Evolutionary conservation across 2,329 filamentous ascomycete species (phyloP).

Genomic region (Ophiostoma tasmaniense): DNA sequence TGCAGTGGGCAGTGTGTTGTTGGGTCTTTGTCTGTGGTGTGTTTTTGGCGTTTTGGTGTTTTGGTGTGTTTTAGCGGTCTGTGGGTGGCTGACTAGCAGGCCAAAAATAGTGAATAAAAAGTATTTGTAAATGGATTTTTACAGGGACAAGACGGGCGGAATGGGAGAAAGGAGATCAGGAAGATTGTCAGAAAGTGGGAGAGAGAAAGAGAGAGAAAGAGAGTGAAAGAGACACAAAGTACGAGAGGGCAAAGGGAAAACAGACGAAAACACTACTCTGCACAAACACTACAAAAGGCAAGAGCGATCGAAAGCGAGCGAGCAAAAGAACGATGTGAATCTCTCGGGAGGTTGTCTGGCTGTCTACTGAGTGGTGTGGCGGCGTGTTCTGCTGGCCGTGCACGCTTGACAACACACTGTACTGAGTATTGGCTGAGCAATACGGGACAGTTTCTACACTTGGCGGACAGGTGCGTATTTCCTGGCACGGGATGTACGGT

Average conservation of each 20-base stretch:
- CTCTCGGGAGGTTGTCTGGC: too few relatives aligned
- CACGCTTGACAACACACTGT: neutral
- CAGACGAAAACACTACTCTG: neutral
- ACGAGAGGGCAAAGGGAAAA: neutral
- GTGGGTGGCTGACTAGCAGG: neutral
- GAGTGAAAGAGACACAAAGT: neutral
- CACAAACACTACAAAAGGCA: neutral
- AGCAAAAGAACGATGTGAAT: slow-evolving; percentile 1
- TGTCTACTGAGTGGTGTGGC: neutral
- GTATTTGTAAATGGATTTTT: neutral
- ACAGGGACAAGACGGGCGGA: neutral
- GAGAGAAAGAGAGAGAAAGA: neutral
- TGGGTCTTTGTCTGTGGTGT: neutral
- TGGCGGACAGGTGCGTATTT: slow-evolving; percentile 3
- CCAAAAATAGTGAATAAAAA: neutral
- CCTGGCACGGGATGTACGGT: neutral
- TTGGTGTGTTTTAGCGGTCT: neutral
- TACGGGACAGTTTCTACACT: neutral
- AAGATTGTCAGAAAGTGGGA: too few relatives aligned
- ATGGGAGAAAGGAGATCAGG: too few relatives aligned
- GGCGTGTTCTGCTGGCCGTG: neutral
- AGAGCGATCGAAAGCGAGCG: neutral
- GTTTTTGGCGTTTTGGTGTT: neutral
- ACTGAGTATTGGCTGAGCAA: neutral
- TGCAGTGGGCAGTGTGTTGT: neutral